Percentiles rank a stretch among this genome's conserved stretches.
Evolutionary conservation across 31 red algal species (phyloP).

Genomic region (Odonthalia washingtoniensis): DNA sequence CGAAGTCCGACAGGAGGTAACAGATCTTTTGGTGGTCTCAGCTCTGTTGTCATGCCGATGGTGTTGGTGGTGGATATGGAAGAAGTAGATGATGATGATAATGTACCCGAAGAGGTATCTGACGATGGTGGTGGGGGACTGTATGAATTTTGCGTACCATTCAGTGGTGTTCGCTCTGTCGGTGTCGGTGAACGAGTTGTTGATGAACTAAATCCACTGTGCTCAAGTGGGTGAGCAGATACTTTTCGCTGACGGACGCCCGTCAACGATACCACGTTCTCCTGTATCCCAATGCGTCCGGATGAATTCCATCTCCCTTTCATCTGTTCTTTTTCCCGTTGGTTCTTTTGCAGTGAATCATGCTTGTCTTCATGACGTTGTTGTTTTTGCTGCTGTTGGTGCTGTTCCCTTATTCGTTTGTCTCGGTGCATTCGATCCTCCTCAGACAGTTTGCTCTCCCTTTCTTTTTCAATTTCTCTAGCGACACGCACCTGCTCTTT

Average conservation of each 20-base stretch:
- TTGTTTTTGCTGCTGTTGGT: too few relatives aligned
- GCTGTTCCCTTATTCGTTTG: too few relatives aligned
- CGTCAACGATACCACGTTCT: too few relatives aligned
- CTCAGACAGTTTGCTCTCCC: background rate
- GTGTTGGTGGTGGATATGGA: background rate
- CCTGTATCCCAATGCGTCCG: too few relatives aligned
- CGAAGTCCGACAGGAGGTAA: constrained; percentile 63
- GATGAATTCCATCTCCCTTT: background rate
- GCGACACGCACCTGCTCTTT: constrained; percentile 40
- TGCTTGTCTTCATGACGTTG: background rate
- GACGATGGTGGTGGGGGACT: background rate
- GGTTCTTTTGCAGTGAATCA: too few relatives aligned
- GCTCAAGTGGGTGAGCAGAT: background rate
- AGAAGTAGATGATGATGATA: background rate
- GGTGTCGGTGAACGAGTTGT: background rate
- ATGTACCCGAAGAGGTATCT: background rate
- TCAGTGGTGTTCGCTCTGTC: background rate
- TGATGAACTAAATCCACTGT: background rate
- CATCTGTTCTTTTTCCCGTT: background rate
- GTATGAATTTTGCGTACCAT: background rate
- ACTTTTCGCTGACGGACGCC: too few relatives aligned
- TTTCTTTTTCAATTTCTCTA: constrained; percentile 22
- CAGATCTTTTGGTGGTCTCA: constrained; percentile 36
- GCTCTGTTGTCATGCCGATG: background rate
- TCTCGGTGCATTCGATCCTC: background rate